Percentiles rank a stretch among this genome's conserved stretches.
phyloP scores from a whole-genome alignment of 2,329 filamentous ascomycete species.

The Intubia oerlemansii region DNA sequence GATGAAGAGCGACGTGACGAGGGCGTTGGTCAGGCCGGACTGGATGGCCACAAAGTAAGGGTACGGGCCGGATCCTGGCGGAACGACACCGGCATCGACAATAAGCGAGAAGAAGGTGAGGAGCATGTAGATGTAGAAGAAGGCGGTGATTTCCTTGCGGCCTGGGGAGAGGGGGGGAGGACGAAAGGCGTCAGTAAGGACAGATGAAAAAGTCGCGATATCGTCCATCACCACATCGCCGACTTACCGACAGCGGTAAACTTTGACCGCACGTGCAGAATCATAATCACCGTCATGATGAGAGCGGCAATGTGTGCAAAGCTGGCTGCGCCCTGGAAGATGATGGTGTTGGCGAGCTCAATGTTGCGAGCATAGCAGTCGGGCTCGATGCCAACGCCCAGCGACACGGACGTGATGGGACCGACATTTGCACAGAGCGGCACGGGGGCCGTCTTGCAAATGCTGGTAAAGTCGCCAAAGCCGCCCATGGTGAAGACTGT shows the following conservation, averaged over 20 bases:
- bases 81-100: slow-evolving; percentile 81
- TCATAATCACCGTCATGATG: slow-evolving; percentile 91
- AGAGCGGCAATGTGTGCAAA: slow-evolving; percentile 84
- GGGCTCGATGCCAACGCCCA: slow-evolving; percentile 59
- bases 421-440: slow-evolving; percentile 79
- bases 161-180: slow-evolving; percentile 17
- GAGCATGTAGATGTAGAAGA: slow-evolving; percentile 94
- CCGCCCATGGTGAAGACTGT: slow-evolving; percentile 63
- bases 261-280: slow-evolving; percentile 87
- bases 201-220: too few relatives aligned
- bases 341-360: slow-evolving; percentile 93
- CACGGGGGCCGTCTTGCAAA: slow-evolving; percentile 70
- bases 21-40: slow-evolving; percentile 62
- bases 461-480: slow-evolving; percentile 74
- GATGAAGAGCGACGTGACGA: slow-evolving; percentile 77
- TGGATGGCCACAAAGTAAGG: slow-evolving; percentile 85
- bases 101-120: slow-evolving; percentile 75
- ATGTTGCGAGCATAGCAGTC: slow-evolving; percentile 89
- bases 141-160: slow-evolving; percentile 53
- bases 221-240: background rate
- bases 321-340: slow-evolving; percentile 80
- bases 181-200: too few relatives aligned
- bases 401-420: slow-evolving; percentile 43
- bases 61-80: slow-evolving; percentile 58
- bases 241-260: slow-evolving; percentile 85